A percentile compares a stretch with the other conserved stretches of the same genome.
phyloP scores from a whole-genome alignment of 1,284 basidiomycete species.

The Lignosus rhinocerotis region DNA sequence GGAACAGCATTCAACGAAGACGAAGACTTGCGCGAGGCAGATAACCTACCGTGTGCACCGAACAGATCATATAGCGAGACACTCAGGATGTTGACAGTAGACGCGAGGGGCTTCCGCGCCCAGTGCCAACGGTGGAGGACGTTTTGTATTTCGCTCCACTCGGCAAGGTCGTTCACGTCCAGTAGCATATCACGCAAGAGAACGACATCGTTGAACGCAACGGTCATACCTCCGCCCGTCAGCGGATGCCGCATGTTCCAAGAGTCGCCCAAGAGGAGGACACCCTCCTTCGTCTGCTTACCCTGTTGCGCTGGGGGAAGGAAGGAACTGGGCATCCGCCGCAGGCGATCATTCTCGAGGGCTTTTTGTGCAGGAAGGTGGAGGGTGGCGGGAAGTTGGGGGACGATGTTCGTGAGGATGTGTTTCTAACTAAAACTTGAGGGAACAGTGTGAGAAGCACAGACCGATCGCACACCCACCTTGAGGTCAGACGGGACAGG shows the following conservation, averaged over 20 bases:
- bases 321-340: conserved; percentile 96
- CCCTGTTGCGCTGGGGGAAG: conserved; percentile 83
- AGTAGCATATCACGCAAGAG: conserved; percentile 66
- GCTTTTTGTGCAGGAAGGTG: conserved; percentile 64
- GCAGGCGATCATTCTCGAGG: conserved; percentile 70
- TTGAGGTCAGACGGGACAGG: conserved; percentile 85
- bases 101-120: conserved; percentile 77
- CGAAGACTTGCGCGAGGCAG: not conserved
- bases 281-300: conserved; percentile 61
- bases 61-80: conserved; percentile 93
- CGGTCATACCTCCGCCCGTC: conserved; percentile 97
- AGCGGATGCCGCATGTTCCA: conserved; percentile 99
- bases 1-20: not conserved
- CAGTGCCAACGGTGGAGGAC: conserved; percentile 80
- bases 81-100: conserved; percentile 89
- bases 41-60: conserved; percentile 73
- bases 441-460: not conserved
- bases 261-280: conserved; percentile 90
- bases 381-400: conserved; percentile 75
- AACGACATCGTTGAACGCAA: conserved; percentile 85
- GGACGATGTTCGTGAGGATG: conserved; percentile 72
- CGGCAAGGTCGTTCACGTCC: conserved; percentile 47
- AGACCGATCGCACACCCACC: conserved; percentile 37
- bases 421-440: conserved; percentile 47
- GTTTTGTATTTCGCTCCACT: conserved; percentile 65